These are phyloP conservation scores for Achaetomium macrosporum DNA, from an alignment of 2,329 filamentous ascomycete genomes.

Conservation along the genomic window DNA sequence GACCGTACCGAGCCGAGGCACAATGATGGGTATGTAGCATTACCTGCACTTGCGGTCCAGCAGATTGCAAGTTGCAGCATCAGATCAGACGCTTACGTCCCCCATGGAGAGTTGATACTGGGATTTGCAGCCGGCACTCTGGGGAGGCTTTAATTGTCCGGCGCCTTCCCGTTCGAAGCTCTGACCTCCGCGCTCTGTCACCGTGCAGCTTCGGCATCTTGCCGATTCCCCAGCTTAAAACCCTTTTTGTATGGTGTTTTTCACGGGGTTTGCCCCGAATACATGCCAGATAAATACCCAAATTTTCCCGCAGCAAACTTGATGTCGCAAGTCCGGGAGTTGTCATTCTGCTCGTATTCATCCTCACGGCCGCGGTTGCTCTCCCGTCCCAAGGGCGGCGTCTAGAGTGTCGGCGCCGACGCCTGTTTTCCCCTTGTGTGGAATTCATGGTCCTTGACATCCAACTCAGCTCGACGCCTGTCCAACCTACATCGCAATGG, in stretches of 20 bases:
- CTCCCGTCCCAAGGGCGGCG: too few species aligned
- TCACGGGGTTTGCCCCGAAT: neutral
- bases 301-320: neutral
- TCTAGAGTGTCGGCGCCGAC: neutral
- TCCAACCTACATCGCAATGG: slow-evolving; percentile 7
- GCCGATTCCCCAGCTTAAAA: neutral
- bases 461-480: too few species aligned
- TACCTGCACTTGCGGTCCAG: too few species aligned
- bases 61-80: too few species aligned
- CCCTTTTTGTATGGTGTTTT: neutral
- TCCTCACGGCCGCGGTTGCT: neutral
- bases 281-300: neutral
- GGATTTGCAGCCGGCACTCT: too few species aligned
- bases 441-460: neutral
- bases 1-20: neutral
- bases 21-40: neutral
- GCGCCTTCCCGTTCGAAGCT: too few species aligned
- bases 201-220: too few species aligned
- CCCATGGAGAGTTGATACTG: too few species aligned
- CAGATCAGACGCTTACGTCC: too few species aligned
- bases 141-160: too few species aligned
- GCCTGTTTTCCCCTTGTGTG: too few species aligned
- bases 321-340: neutral
- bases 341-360: neutral
- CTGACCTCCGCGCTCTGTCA: too few species aligned